A percentile compares a stretch with the other conserved stretches of the same genome.
phyloP scores from a whole-genome alignment of 768 basidiomycete species.

The Russula sp. region DNA sequence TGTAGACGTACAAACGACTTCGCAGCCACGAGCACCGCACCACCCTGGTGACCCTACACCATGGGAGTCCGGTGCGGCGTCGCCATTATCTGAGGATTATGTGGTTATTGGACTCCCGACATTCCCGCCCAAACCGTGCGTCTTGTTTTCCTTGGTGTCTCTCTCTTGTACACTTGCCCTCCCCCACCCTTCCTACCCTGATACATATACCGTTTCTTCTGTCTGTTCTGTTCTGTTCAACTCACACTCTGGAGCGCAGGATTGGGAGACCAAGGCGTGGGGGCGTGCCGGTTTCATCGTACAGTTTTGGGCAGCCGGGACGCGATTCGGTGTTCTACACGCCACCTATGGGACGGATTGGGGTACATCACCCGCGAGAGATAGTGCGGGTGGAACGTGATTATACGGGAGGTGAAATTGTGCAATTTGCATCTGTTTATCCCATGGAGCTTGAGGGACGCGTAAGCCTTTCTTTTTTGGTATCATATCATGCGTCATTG shows the following conservation, averaged over 20 bases:
- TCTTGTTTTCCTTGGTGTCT: not conserved
- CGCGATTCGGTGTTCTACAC: conserved; percentile 79
- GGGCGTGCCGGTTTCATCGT: conserved; percentile 75
- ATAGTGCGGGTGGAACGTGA: conserved; percentile 90
- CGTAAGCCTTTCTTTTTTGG: conserved; percentile 48
- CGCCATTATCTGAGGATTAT: conserved; percentile 39
- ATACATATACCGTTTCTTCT: too few species aligned
- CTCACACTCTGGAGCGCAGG: conserved; percentile 2
- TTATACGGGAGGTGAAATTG: conserved; percentile 84
- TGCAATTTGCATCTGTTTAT: conserved; percentile 86
- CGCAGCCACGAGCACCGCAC: conserved; percentile 46
- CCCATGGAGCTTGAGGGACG: conserved; percentile 92
- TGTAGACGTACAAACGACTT: conserved; percentile 42
- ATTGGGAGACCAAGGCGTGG: conserved; percentile 38
- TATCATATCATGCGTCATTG: too few species aligned
- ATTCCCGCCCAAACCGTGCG: conserved; percentile 27
- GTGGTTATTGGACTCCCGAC: conserved; percentile 4
- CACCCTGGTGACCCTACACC: conserved; percentile 65
- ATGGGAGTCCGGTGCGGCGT: conserved; percentile 59
- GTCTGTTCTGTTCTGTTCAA: not conserved
- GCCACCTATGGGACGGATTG: conserved; percentile 77
- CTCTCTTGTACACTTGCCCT: not conserved
- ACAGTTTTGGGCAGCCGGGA: conserved; percentile 80
- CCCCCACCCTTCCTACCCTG: too few species aligned
- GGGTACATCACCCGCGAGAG: conserved; percentile 87